Conservation (phyloP, 768 basidiomycete species). For the Boletus sp. region DNA sequence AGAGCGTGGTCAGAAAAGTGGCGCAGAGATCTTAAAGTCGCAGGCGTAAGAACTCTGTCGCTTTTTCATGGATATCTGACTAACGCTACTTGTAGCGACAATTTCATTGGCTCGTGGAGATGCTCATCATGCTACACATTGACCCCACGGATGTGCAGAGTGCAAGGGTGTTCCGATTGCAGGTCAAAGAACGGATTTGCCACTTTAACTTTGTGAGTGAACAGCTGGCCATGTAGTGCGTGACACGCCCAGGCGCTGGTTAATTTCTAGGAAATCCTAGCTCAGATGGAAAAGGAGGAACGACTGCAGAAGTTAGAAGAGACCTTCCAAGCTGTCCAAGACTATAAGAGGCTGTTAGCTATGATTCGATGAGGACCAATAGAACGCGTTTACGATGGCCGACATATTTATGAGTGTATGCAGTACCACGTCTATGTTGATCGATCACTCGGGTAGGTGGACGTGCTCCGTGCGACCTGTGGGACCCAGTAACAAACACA, state of each 20-base stretch:
- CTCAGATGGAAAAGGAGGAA: constrained; percentile 85
- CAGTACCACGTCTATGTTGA: too few relatives aligned
- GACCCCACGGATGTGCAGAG: constrained; percentile 56
- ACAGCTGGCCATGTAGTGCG: neutral
- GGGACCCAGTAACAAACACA: neutral
- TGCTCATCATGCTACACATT: constrained; percentile 76
- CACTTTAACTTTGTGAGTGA: constrained; percentile 88
- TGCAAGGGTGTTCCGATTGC: constrained; percentile 71
- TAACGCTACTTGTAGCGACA: constrained; percentile 61
- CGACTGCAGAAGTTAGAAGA: constrained; percentile 87
- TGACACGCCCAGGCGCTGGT: neutral
- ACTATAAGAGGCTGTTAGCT: constrained; percentile 78
- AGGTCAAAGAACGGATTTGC: constrained; percentile 93
- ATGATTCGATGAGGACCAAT: constrained; percentile 39
- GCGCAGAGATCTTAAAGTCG: constrained; percentile 85
- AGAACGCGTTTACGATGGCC: too few relatives aligned
- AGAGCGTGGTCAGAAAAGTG: constrained; percentile 77
- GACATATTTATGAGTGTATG: too few relatives aligned
- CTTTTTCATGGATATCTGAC: neutral
- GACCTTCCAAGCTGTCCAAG: constrained; percentile 83
- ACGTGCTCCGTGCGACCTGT: constrained; percentile 41
- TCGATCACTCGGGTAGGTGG: neutral
- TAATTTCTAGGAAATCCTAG: constrained; percentile 69
- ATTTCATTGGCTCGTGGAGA: constrained; percentile 89
- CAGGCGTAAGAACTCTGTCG: constrained; percentile 57